phyloP scores from a whole-genome alignment of 345 rosid species.

The Populus deltoides region DNA sequence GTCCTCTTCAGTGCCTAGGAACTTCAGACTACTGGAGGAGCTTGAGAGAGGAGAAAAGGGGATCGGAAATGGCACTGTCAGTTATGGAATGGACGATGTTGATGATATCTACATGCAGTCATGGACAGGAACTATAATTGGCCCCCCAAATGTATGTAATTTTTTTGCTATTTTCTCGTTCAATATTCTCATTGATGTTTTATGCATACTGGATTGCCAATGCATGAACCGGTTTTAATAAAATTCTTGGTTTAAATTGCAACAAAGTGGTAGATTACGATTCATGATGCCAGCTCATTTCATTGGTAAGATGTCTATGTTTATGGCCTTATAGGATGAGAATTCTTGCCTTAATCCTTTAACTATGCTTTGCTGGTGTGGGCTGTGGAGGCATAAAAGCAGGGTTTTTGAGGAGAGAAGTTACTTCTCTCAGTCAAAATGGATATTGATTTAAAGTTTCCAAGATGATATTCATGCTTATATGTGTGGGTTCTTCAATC shows the following conservation, averaged over 20 bases:
- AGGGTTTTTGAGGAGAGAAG: too few relatives aligned
- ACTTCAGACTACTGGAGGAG: slow-evolving; percentile 71
- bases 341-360: too few relatives aligned
- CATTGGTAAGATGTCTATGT: background rate
- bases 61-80: slow-evolving; percentile 94
- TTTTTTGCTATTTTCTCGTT: background rate
- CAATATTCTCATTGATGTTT: background rate
- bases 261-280: background rate
- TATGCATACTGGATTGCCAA: background rate
- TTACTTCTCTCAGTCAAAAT: too few relatives aligned
- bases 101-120: slow-evolving; percentile 94
- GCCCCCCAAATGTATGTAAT: slow-evolving; percentile 58
- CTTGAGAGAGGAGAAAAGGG: slow-evolving; percentile 83
- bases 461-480: background rate
- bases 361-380: too few relatives aligned
- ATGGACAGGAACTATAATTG: slow-evolving; percentile 80
- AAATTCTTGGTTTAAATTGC: background rate
- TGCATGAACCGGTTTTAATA: background rate
- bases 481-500: background rate
- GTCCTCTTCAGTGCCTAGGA: slow-evolving; percentile 58
- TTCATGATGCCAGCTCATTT: background rate
- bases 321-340: too few relatives aligned
- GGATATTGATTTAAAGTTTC: too few relatives aligned
- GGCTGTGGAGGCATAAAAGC: too few relatives aligned
- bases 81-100: slow-evolving; percentile 99